phyloP scores from a whole-genome alignment of 345 rosid genomes.

The Eucalyptus polybractea region DNA sequence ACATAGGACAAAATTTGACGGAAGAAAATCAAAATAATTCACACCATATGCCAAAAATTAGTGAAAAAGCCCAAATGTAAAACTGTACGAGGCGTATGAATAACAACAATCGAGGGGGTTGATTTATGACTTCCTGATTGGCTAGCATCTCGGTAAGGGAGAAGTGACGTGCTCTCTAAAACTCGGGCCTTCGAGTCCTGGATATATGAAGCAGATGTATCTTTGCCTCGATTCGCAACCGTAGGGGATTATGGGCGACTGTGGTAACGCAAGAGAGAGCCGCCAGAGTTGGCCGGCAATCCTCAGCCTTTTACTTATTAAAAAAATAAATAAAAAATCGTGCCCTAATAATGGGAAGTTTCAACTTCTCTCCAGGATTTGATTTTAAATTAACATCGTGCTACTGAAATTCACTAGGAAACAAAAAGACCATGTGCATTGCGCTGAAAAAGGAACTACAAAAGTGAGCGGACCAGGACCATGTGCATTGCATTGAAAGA shows the following conservation, averaged over 20 bases:
- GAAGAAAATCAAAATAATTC: not conserved
- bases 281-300: not conserved
- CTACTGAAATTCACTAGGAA: not conserved
- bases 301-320: not conserved
- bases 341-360: not conserved
- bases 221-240: not conserved
- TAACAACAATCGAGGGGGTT: not conserved
- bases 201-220: not conserved
- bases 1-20: not conserved
- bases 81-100: not conserved
- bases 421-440: not conserved
- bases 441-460: not conserved
- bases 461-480: not conserved
- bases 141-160: not conserved
- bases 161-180: not conserved
- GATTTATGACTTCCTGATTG: not conserved
- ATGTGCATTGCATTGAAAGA: not conserved
- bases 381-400: not conserved
- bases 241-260: not conserved
- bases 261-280: not conserved
- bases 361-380: not conserved
- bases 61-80: not conserved
- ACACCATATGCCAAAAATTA: not conserved
- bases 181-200: not conserved
- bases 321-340: rapidly evolving